Percentiles rank a stretch among this genome's conserved stretches.
These are phyloP conservation scores for Penicillium sp. DNA, from an alignment of 2,329 filamentous ascomycete species.

Conservation along the genomic window DNA sequence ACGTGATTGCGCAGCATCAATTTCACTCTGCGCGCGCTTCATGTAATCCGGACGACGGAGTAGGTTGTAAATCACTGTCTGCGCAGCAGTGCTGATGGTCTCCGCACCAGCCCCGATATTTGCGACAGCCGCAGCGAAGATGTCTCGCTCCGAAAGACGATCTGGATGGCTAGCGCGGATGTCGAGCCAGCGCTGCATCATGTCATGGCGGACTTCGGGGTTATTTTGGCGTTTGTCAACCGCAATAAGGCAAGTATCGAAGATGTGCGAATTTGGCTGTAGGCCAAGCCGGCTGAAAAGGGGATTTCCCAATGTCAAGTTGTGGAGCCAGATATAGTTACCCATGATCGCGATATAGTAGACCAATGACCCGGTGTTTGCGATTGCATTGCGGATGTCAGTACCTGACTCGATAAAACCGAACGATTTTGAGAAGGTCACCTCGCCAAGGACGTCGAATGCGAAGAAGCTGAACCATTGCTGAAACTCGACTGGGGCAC, in stretches of 20 bases:
- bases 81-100: slow-evolving; percentile 23
- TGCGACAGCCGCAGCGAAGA: slow-evolving; percentile 37
- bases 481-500: neutral
- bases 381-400: neutral
- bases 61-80: neutral
- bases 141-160: slow-evolving; percentile 36
- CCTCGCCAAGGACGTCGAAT: neutral
- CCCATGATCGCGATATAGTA: neutral
- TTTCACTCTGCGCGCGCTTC: neutral
- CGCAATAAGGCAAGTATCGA: neutral
- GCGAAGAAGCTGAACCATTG: slow-evolving; percentile 1
- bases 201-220: slow-evolving; percentile 1
- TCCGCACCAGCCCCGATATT: slow-evolving; percentile 45
- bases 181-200: slow-evolving; percentile 1
- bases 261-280: neutral
- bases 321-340: neutral
- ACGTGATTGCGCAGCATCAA: neutral
- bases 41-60: neutral
- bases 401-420: neutral
- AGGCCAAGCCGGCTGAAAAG: neutral
- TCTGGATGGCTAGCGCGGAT: slow-evolving; percentile 32
- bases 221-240: neutral
- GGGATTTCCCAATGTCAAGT: neutral
- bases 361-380: neutral
- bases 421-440: neutral